Evolutionary conservation across 176 grass and related monocot species (phyloP), one percentile per base, ranked within the genome.

Genomic region (Triticum monococcum): DNA sequence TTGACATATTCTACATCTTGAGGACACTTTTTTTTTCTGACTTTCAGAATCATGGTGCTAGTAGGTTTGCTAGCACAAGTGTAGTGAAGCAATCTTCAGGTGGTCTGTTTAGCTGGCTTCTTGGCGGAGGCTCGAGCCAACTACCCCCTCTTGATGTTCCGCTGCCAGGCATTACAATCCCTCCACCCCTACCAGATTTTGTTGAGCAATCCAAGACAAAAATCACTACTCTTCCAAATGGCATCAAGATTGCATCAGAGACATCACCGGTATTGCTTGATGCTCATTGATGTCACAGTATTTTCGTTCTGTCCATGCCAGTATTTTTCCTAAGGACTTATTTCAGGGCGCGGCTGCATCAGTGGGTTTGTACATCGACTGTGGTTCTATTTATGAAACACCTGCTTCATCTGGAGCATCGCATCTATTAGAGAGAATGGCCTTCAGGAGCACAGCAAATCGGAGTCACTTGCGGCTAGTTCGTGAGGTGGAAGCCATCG

Each of bases 341-440:
- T 82, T 83, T 89, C 84, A 97, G 90, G 89, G 77, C 35, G 86
- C 84, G 8, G 48, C 85, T 83, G 86, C 88, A 81, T 97, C 95
- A 12, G 89, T 97, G 74, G 95, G 95, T 63, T 68, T 97, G 45
- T 97, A 97, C 63, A 86, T 97, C 80, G 87, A 97, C 78, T 97
- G 90, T 78, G 95, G 95, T 80, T 97, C 95, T 60, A 87, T 97
- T 65, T 97, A 94, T 17, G 95, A 97, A 79, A 89, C 86, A 63
- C 67, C 83, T 38, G 60, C 41, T 50, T 92, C 88, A 67, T 90
- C 77, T 91, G 95, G 95, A 22, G 81, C 46, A 25, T 94, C 95
- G 22, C 92, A 94, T 83, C 88, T 97, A 18, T 85, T 97, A 88
- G 95, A 97, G 86, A 88, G 86, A 64, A 92, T 94, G 92, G 95